phyloP scores from a whole-genome alignment of 768 basidiomycete species.

The Boletus coccyginus region DNA sequence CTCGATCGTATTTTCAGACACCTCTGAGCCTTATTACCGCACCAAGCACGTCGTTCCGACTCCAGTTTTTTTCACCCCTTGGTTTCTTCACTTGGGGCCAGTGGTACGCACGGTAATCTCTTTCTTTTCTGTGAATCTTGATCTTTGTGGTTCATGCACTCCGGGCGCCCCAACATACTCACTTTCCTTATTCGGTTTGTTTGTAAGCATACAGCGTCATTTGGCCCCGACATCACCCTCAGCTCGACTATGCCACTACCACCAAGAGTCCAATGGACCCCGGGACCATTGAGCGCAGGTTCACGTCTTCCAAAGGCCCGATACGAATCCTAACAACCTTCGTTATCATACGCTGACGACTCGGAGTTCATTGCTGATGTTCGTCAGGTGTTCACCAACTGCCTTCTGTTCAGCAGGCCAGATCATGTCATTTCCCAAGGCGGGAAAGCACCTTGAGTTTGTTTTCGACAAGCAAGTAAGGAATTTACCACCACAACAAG shows the following conservation, averaged over 20 bases:
- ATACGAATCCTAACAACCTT: slow-evolving; percentile 65
- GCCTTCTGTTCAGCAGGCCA: slow-evolving; percentile 88
- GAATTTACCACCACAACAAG: slow-evolving; percentile 72
- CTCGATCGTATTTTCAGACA: too few species aligned
- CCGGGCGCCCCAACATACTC: too few species aligned
- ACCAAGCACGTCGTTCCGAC: too few species aligned
- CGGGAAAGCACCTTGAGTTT: slow-evolving; percentile 79
- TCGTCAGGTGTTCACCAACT: slow-evolving; percentile 85
- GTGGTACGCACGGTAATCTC: too few species aligned
- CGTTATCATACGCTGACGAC: slow-evolving; percentile 66
- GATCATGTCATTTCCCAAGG: slow-evolving; percentile 74
- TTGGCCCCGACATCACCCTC: too few species aligned
- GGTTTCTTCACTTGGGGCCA: too few species aligned
- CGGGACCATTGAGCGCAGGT: slow-evolving; percentile 86
- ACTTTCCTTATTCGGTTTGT: too few species aligned
- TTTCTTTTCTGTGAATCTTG: too few species aligned
- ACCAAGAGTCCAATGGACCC: slow-evolving; percentile 95
- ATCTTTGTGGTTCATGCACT: too few species aligned
- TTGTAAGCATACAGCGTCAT: too few species aligned
- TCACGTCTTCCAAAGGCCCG: slow-evolving; percentile 73
- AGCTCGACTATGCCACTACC: slow-evolving; percentile 66
- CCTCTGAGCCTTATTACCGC: too few species aligned
- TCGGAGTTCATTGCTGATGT: slow-evolving; percentile 80
- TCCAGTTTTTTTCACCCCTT: too few species aligned
- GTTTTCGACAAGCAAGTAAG: slow-evolving; percentile 88